Percentiles rank a stretch among this genome's conserved stretches.
phyloP scores from a whole-genome alignment of 176 grass and related monocot species.

The Oryza meyeriana region DNA sequence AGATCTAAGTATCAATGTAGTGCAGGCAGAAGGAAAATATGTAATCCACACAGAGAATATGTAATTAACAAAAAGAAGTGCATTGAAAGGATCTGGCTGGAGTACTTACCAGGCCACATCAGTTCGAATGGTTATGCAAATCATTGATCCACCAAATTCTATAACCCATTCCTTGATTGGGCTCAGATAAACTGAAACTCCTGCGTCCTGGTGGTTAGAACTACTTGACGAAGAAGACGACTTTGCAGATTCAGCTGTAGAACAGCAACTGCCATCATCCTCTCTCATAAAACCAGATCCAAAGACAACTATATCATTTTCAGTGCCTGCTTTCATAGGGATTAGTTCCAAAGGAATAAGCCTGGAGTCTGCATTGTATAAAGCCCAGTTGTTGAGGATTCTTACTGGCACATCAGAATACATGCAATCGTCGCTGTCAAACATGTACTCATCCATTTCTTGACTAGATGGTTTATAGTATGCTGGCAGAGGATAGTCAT shows the following conservation, averaged over 20 bases:
- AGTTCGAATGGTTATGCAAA: slow-evolving; percentile 92
- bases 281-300: slow-evolving; percentile 96
- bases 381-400: slow-evolving; percentile 89
- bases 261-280: slow-evolving; percentile 89
- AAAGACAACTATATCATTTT: slow-evolving; percentile 92
- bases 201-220: slow-evolving; percentile 47
- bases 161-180: slow-evolving; percentile 97
- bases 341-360: slow-evolving; percentile 91
- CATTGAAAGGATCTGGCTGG: background rate
- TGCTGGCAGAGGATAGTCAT: slow-evolving; percentile 94
- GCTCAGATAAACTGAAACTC: slow-evolving; percentile 89
- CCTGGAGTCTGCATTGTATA: slow-evolving; percentile 96
- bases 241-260: slow-evolving; percentile 48
- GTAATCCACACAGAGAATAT: background rate
- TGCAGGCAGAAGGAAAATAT: slow-evolving; percentile 8
- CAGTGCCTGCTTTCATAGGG: slow-evolving; percentile 86
- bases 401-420: slow-evolving; percentile 79
- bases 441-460: slow-evolving; percentile 99
- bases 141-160: slow-evolving; percentile 94
- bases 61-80: slow-evolving; percentile 4
- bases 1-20: slow-evolving; percentile 24
- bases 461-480: slow-evolving; percentile 82
- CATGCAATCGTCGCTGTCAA: slow-evolving; percentile 62
- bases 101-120: slow-evolving; percentile 82
- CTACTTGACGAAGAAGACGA: slow-evolving; percentile 48